phyloP scores from a whole-genome alignment of 352 stramenopile genomes.

The Phytophthora syringae region DNA sequence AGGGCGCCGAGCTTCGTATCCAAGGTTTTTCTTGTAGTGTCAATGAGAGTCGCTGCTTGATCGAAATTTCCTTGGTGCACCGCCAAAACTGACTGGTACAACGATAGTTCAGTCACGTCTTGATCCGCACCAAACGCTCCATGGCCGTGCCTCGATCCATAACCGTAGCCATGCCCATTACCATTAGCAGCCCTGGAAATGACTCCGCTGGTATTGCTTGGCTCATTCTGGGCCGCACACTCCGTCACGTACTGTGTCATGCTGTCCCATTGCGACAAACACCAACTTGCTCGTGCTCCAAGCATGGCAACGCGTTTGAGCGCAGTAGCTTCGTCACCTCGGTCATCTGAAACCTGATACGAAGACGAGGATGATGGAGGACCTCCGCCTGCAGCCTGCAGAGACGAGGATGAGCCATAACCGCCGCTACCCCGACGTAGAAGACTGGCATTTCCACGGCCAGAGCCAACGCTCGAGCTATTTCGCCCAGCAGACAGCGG shows the following conservation, averaged over 20 bases:
- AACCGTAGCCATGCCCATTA: slow-evolving; percentile 33
- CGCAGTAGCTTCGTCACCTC: slow-evolving; percentile 46
- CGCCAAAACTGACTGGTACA: slow-evolving; percentile 92
- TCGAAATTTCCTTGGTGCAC: slow-evolving; percentile 95
- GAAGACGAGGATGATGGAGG: slow-evolving; percentile 22
- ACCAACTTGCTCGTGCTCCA: slow-evolving; percentile 85
- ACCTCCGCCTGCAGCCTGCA: slow-evolving; percentile 15
- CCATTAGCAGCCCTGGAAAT: slow-evolving; percentile 33
- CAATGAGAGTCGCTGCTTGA: slow-evolving; percentile 91
- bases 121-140: slow-evolving; percentile 41
- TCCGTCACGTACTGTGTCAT: slow-evolving; percentile 84
- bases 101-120: slow-evolving; percentile 53
- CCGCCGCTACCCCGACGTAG: slow-evolving; percentile 47
- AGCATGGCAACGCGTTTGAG: slow-evolving; percentile 81
- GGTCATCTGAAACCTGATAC: slow-evolving; percentile 44
- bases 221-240: slow-evolving; percentile 40
- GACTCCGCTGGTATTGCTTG: slow-evolving; percentile 20
- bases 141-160: slow-evolving; percentile 36
- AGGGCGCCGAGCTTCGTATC: slow-evolving; percentile 96
- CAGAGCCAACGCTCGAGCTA: slow-evolving; percentile 14
- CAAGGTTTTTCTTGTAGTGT: slow-evolving; percentile 92
- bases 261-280: slow-evolving; percentile 80
- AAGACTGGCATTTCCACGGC: slow-evolving; percentile 11
- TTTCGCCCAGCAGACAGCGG: slow-evolving; percentile 25
- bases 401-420: slow-evolving; percentile 39